Percentiles rank a stretch among this genome's conserved stretches.
These are phyloP conservation scores for Rhodotorula babjevae DNA, from an alignment of 768 basidiomycete genomes.

Conservation along the genomic window DNA sequence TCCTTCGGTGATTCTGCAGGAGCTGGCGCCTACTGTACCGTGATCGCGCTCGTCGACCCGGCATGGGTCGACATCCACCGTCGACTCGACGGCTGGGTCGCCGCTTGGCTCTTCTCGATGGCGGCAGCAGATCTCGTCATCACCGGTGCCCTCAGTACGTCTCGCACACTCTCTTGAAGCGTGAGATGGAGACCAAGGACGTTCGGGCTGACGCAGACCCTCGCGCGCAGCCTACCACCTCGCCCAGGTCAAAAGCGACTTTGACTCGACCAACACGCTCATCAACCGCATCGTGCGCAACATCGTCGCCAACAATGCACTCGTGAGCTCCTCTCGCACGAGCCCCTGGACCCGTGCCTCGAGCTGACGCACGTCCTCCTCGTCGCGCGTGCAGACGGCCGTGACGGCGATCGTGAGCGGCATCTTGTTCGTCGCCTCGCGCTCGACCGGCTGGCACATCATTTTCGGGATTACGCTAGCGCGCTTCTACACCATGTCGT, in stretches of 20 bases:
- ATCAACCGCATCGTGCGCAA: background rate
- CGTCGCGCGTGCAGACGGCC: background rate
- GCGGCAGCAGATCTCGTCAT: background rate
- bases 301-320: background rate
- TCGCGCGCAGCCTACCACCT: background rate
- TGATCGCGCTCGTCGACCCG: background rate
- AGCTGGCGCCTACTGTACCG: background rate
- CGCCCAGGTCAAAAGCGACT: background rate
- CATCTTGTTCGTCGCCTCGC: background rate
- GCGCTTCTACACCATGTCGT: background rate
- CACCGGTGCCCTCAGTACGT: background rate
- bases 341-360: too few species aligned
- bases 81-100: background rate
- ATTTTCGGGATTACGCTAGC: background rate
- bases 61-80: background rate
- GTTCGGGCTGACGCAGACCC: too few species aligned
- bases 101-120: background rate
- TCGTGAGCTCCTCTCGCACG: background rate
- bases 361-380: background rate
- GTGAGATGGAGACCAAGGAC: too few species aligned
- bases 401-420: background rate
- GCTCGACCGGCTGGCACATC: background rate
- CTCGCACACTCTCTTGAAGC: too few species aligned
- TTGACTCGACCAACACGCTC: background rate
- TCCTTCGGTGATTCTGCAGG: background rate